These are phyloP conservation scores for Spizellomyces sp. DNA, from an alignment of 192 early-diverging fungal genomes.

Conservation along the genomic window DNA sequence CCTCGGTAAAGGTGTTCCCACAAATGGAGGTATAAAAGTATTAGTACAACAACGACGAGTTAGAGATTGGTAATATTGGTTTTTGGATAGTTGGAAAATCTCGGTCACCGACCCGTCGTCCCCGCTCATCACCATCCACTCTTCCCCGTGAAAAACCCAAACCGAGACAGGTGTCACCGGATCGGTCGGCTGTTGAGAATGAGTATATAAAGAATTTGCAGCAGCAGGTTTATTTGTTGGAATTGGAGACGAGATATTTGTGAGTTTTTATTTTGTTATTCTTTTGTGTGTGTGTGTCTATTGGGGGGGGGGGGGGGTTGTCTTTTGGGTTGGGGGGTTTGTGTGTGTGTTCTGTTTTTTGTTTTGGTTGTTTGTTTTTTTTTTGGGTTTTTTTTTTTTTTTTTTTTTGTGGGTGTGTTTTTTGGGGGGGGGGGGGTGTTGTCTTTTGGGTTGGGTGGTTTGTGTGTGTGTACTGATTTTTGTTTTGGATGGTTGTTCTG, in stretches of 20 bases:
- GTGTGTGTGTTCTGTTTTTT: too few species aligned
- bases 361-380: too few species aligned
- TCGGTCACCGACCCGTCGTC: background rate
- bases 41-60: too few species aligned
- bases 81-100: background rate
- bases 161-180: too few species aligned
- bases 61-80: too few species aligned
- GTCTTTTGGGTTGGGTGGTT: background rate
- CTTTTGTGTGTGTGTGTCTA: too few species aligned
- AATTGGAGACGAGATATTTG: slow-evolving; percentile 64
- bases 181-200: slow-evolving; percentile 30
- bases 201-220: slow-evolving; percentile 62
- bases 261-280: slow-evolving; percentile 27
- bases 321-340: background rate
- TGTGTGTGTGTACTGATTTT: too few species aligned
- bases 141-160: too few species aligned
- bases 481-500: too few species aligned
- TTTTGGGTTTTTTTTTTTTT: too few species aligned
- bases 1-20: slow-evolving; percentile 10
- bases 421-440: slow-evolving; percentile 5
- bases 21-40: background rate
- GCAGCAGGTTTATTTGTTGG: slow-evolving; percentile 63
- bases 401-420: too few species aligned
- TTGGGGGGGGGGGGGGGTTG: slow-evolving; percentile 7
- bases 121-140: background rate